Percentiles rank a stretch among this genome's conserved stretches.
phyloP scores from a whole-genome alignment of 495 filamentous ascomycete genomes.

The Xylaria acuta region DNA sequence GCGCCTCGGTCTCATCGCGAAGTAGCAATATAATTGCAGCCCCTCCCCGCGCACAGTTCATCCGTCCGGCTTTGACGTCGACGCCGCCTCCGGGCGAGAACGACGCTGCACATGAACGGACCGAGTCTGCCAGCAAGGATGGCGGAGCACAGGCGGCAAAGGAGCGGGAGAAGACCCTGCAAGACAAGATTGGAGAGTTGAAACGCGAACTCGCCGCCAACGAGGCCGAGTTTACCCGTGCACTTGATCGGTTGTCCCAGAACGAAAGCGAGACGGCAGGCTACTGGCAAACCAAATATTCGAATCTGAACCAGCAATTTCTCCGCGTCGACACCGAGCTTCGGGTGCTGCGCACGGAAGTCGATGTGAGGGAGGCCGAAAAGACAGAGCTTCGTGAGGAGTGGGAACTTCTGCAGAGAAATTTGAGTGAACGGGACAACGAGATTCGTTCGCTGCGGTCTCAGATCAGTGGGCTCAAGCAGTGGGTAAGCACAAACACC shows the following conservation, averaged over 20 bases:
- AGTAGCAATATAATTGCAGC: slow-evolving; percentile 41
- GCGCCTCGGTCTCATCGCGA: slow-evolving; percentile 32
- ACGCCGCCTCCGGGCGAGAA: slow-evolving; percentile 45
- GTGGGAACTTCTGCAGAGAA: slow-evolving; percentile 45
- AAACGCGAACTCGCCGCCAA: slow-evolving; percentile 52
- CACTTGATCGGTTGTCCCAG: slow-evolving; percentile 52
- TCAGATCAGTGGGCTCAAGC: slow-evolving; percentile 61
- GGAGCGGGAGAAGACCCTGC: slow-evolving; percentile 38
- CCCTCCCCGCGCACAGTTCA: slow-evolving; percentile 48
- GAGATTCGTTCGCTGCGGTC: slow-evolving; percentile 50
- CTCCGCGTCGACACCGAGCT: slow-evolving; percentile 52
- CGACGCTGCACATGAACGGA: slow-evolving; percentile 26
- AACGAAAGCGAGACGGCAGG: slow-evolving; percentile 51
- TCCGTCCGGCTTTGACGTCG: slow-evolving; percentile 37
- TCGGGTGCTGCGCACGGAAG: slow-evolving; percentile 48
- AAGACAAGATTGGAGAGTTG: slow-evolving; percentile 48
- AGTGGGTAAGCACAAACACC: slow-evolving; percentile 60
- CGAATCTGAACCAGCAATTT: slow-evolving; percentile 49
- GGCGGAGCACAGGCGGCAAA: slow-evolving; percentile 28
- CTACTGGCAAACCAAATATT: slow-evolving; percentile 57
- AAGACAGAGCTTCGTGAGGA: slow-evolving; percentile 50
- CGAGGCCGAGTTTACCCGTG: slow-evolving; percentile 53
- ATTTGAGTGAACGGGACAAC: slow-evolving; percentile 48
- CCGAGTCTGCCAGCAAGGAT: slow-evolving; percentile 16
- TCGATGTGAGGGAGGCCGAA: slow-evolving; percentile 45